These are phyloP conservation scores for Dictyostelium purpureum DNA, from an alignment of 78 protist genomes.

Conservation along the genomic window DNA sequence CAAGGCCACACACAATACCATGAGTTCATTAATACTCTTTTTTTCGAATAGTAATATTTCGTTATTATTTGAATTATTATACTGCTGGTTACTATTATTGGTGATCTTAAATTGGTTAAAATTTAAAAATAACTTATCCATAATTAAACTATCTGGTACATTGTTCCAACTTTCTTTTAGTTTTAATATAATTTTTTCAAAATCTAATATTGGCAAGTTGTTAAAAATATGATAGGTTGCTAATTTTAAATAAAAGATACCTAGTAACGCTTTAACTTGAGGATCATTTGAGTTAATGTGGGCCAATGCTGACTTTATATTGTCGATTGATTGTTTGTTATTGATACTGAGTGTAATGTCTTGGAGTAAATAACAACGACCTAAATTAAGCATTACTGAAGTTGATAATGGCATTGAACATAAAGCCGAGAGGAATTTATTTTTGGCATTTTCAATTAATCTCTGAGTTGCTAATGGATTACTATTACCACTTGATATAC, in stretches of 20 bases:
- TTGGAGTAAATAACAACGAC: not conserved
- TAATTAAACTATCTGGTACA: not conserved
- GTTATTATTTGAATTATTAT: not conserved
- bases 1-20: not conserved
- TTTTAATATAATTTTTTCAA: not conserved
- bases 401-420: constrained; percentile 40
- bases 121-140: too few relatives aligned
- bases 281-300: not conserved
- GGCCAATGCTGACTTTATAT: not conserved
- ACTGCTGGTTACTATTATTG: not conserved
- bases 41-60: not conserved
- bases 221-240: constrained; percentile 38
- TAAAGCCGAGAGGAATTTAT: not conserved
- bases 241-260: constrained; percentile 13
- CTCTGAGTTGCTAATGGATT: not conserved
- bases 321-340: not conserved
- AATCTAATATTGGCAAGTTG: not conserved
- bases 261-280: not conserved
- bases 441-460: constrained; percentile 3
- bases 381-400: not conserved
- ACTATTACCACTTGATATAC: not conserved
- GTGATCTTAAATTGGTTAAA: not conserved
- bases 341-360: not conserved
- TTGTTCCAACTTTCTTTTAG: not conserved
- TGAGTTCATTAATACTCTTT: not conserved